phyloP scores from a whole-genome alignment of 2,329 filamentous ascomycete species.

The Thelonectria olida region DNA sequence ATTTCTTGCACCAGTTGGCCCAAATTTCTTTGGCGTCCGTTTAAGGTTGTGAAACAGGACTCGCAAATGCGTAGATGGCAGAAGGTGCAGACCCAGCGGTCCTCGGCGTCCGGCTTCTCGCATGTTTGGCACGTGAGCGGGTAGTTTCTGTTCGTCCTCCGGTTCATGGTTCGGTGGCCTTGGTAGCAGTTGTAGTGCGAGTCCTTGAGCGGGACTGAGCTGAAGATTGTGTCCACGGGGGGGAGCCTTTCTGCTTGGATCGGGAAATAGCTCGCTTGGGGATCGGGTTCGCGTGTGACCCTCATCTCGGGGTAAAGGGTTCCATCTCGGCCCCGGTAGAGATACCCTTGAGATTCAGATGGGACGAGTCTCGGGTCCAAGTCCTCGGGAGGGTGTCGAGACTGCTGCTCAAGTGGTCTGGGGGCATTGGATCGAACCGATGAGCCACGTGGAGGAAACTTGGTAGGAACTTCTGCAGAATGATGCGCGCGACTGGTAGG shows the following conservation, averaged over 20 bases:
- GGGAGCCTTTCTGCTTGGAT: constrained; percentile 39
- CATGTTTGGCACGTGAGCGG: constrained; percentile 65
- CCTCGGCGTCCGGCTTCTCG: constrained; percentile 53
- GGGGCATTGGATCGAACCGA: constrained; percentile 38
- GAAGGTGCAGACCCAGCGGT: constrained; percentile 59
- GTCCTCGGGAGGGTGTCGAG: constrained; percentile 35
- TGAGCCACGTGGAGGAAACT: constrained; percentile 45
- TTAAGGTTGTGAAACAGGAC: constrained; percentile 54
- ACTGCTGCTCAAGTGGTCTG: constrained; percentile 31
- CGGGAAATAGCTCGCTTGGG: constrained; percentile 51
- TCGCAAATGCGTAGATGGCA: constrained; percentile 63
- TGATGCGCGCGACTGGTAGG: constrained; percentile 28
- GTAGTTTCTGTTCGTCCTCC: constrained; percentile 58
- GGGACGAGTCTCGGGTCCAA: constrained; percentile 44
- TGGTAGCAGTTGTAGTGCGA: constrained; percentile 58
- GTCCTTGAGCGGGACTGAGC: constrained; percentile 54
- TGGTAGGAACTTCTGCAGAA: constrained; percentile 31
- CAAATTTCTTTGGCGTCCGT: constrained; percentile 54
- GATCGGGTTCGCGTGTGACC: constrained; percentile 45
- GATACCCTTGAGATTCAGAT: constrained; percentile 46
- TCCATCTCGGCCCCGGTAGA: constrained; percentile 50
- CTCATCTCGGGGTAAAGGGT: constrained; percentile 55
- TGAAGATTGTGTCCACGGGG: constrained; percentile 49
- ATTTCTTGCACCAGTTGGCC: constrained; percentile 49
- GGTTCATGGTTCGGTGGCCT: constrained; percentile 58